These are phyloP conservation scores for Saccharomycopsis javanensis DNA, from an alignment of 805 yeast species.

Conservation along the genomic window DNA sequence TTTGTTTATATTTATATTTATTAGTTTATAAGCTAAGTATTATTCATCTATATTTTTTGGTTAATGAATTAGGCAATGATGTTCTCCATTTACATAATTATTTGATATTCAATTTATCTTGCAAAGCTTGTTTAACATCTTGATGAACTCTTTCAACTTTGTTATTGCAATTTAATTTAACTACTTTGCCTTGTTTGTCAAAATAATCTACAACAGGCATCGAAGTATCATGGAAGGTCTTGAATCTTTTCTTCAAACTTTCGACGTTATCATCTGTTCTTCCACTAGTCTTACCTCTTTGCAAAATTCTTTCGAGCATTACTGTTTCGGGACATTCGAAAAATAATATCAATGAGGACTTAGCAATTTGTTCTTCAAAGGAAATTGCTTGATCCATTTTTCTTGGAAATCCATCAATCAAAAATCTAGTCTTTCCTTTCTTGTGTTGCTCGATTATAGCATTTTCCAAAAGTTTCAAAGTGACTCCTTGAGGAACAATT, in stretches of 20 bases:
- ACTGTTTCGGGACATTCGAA: conserved; percentile 76
- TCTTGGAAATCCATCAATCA: conserved; percentile 95
- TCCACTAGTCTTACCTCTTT: conserved; percentile 92
- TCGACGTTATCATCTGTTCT: conserved; percentile 89
- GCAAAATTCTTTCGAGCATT: conserved; percentile 75
- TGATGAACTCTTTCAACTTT: conserved; percentile 70
- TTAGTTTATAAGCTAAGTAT: too few species aligned
- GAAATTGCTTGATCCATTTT: conserved; percentile 96
- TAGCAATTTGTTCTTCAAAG: conserved; percentile 74
- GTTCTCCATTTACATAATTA: background rate
- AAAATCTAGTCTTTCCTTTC: conserved; percentile 51
- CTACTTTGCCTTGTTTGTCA: conserved; percentile 63
- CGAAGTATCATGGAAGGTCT: conserved; percentile 75
- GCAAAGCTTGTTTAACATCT: conserved; percentile 58
- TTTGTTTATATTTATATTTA: background rate
- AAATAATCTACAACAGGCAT: conserved; percentile 90
- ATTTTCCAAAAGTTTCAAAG: conserved; percentile 70
- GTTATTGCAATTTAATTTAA: conserved; percentile 68
- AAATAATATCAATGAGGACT: conserved; percentile 59
- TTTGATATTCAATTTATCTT: conserved; percentile 27
- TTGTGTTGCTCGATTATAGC: conserved; percentile 53
- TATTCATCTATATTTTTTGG: too few species aligned
- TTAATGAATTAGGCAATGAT: too few species aligned
- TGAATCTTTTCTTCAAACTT: conserved; percentile 82
- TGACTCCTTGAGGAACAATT: conserved; percentile 89